Conservation (phyloP, 164 flowering plant genomes). For the Umbellularia californica region DNA sequence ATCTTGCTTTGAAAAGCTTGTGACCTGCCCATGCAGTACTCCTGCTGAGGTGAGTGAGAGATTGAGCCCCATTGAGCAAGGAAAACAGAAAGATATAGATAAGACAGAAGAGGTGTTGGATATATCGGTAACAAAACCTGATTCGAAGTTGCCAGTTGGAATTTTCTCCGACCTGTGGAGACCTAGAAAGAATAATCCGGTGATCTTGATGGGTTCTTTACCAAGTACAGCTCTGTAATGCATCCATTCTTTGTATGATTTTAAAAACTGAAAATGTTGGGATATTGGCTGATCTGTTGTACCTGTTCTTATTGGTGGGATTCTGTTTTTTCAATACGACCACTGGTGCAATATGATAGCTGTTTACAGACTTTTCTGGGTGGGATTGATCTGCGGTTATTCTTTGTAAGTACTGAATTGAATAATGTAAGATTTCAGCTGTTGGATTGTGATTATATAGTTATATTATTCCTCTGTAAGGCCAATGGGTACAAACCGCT, state of each 20-base stretch:
- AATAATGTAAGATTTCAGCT: slow-evolving; percentile 1
- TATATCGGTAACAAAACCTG: slow-evolving; percentile 16
- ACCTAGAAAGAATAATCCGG: slow-evolving; percentile 33
- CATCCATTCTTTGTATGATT: background rate
- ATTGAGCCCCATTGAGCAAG: slow-evolving; percentile 6
- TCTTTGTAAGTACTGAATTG: background rate
- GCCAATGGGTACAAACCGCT: background rate
- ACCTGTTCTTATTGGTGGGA: background rate
- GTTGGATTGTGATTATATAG: background rate
- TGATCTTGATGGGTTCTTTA: slow-evolving; percentile 79
- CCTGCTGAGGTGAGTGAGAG: slow-evolving; percentile 18
- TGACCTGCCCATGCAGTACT: slow-evolving; percentile 57
- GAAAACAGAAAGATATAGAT: background rate
- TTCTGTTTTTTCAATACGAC: background rate
- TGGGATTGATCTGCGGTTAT: background rate
- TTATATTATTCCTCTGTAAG: background rate
- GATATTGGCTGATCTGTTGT: background rate
- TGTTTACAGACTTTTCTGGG: background rate
- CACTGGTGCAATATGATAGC: background rate
- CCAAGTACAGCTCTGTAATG: slow-evolving; percentile 46
- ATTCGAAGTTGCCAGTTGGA: slow-evolving; percentile 31
- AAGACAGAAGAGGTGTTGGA: slow-evolving; percentile 22
- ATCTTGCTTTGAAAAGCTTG: slow-evolving; percentile 55
- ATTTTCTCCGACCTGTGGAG: slow-evolving; percentile 50
- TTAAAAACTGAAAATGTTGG: background rate